Evolutionary conservation across 2,329 filamentous ascomycete species (phyloP).

Genomic region (Apiospora arundinis): DNA sequence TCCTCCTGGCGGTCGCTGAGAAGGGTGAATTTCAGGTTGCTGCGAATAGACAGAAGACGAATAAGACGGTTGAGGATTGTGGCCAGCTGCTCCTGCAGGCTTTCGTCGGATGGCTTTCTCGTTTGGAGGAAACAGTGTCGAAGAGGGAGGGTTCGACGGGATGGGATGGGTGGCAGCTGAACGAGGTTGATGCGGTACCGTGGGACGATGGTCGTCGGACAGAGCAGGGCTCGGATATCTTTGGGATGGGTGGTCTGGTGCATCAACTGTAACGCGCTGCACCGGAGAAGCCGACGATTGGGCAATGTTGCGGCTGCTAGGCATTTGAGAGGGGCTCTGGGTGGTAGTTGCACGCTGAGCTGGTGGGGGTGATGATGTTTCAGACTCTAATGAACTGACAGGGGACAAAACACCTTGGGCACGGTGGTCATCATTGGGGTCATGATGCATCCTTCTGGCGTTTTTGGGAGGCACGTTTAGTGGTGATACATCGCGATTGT

Average conservation of each 20-base stretch:
- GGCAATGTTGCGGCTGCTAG: constrained; percentile 44
- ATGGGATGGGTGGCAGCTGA: constrained; percentile 23
- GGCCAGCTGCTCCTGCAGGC: constrained; percentile 37
- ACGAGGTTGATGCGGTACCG: constrained; percentile 22
- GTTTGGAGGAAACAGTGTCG: constrained; percentile 36
- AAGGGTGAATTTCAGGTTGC: constrained; percentile 34
- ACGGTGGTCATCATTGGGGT: constrained; percentile 9
- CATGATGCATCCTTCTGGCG: constrained; percentile 47
- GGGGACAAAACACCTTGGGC: constrained; percentile 38
- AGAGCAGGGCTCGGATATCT: constrained; percentile 47
- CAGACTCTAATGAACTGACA: constrained; percentile 41
- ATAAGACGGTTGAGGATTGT: constrained; percentile 41
- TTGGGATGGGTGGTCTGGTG: constrained; percentile 25
- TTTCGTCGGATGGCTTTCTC: constrained; percentile 54
- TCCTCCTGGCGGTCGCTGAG: constrained; percentile 27
- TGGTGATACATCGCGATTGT: constrained; percentile 63
- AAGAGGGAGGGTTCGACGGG: constrained; percentile 31
- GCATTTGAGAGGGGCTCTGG: constrained; percentile 45
- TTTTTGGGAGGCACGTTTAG: constrained; percentile 61
- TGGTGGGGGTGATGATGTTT: constrained; percentile 39
- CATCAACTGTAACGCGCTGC: constrained; percentile 9
- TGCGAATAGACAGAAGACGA: constrained; percentile 46
- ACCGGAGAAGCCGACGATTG: constrained; percentile 38
- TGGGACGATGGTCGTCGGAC: constrained; percentile 38
- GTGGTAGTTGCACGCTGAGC: constrained; percentile 38